Evolutionary conservation across 2,329 filamentous ascomycete species (phyloP).

Genomic region (Mycosphaerella sp.): DNA sequence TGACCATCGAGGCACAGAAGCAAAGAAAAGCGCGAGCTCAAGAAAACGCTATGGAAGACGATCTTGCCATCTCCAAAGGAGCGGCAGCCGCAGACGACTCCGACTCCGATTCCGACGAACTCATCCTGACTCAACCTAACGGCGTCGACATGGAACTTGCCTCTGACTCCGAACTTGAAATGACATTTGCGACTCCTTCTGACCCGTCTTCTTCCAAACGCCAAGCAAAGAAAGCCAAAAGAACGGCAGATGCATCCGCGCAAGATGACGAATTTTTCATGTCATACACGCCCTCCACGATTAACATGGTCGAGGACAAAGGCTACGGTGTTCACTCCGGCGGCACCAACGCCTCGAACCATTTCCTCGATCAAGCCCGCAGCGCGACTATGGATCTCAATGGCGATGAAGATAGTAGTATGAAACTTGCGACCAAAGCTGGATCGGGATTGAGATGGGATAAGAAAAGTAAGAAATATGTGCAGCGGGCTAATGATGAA

Average conservation of each 20-base stretch:
- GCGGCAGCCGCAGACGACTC: conserved; percentile 40
- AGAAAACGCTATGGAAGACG: conserved; percentile 27
- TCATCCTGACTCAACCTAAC: conserved; percentile 31
- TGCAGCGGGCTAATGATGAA: conserved; percentile 83
- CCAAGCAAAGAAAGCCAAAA: conserved; percentile 23
- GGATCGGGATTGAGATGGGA: conserved; percentile 80
- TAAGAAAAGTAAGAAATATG: conserved; percentile 94
- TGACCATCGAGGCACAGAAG: conserved; percentile 58
- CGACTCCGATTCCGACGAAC: conserved; percentile 35
- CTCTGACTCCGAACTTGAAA: conserved; percentile 50
- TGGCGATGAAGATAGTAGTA: conserved; percentile 71
- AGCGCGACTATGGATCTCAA: conserved; percentile 85
- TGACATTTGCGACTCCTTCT: conserved; percentile 40
- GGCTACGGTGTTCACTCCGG: conserved; percentile 90
- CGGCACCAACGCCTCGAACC: conserved; percentile 50
- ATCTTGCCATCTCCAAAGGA: conserved; percentile 35
- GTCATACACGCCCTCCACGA: conserved; percentile 80
- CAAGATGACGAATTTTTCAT: conserved; percentile 90
- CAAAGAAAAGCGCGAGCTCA: conserved; percentile 19
- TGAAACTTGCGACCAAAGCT: conserved; percentile 67
- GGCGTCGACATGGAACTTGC: conserved; percentile 38
- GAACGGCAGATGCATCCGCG: conserved; percentile 47
- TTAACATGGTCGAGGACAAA: conserved; percentile 78
- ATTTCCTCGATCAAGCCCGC: conserved; percentile 84
- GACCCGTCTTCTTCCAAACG: conserved; percentile 11